These are phyloP conservation scores for Aureococcus anophagefferens DNA, from an alignment of 108 stramenopile species.

Conservation along the genomic window DNA sequence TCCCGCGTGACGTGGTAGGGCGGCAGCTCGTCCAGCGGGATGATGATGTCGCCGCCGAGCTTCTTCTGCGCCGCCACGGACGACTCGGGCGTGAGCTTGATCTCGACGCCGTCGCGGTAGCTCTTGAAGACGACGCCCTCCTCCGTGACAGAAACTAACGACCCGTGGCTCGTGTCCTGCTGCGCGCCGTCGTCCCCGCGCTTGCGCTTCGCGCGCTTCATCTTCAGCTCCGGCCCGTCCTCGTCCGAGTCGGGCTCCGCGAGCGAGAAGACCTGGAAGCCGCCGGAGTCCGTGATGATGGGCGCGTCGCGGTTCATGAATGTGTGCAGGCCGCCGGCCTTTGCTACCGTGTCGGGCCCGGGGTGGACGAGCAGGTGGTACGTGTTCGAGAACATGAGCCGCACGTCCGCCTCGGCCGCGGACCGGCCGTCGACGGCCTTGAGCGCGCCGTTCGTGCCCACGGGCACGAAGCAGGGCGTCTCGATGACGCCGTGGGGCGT, in stretches of 20 bases:
- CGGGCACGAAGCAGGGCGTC: constrained; percentile 78
- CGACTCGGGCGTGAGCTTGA: constrained; percentile 74
- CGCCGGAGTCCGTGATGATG: constrained; percentile 80
- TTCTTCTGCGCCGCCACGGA: constrained; percentile 78
- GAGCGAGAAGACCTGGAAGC: constrained; percentile 65
- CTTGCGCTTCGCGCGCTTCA: not conserved
- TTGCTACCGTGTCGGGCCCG: constrained; percentile 62
- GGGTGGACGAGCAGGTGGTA: constrained; percentile 86
- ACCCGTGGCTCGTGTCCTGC: not conserved
- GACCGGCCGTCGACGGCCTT: constrained; percentile 25
- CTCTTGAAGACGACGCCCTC: constrained; percentile 73
- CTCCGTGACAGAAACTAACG: constrained; percentile 68
- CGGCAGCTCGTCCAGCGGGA: constrained; percentile 81
- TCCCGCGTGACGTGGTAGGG: constrained; percentile 69
- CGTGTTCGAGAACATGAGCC: constrained; percentile 82
- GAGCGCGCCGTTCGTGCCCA: constrained; percentile 82
- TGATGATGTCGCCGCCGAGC: constrained; percentile 85
- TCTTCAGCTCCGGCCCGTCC: constrained; percentile 3
- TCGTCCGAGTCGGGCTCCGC: not conserved
- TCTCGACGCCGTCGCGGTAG: constrained; percentile 71
- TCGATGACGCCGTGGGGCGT: constrained; percentile 53
- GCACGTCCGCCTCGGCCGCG: constrained; percentile 60
- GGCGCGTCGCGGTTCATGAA: constrained; percentile 55
- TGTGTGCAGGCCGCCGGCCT: constrained; percentile 80
- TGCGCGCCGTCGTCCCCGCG: constrained; percentile 2